Conservation (phyloP, 2,329 filamentous ascomycete species). For the Chaetomiaceae sp. region DNA sequence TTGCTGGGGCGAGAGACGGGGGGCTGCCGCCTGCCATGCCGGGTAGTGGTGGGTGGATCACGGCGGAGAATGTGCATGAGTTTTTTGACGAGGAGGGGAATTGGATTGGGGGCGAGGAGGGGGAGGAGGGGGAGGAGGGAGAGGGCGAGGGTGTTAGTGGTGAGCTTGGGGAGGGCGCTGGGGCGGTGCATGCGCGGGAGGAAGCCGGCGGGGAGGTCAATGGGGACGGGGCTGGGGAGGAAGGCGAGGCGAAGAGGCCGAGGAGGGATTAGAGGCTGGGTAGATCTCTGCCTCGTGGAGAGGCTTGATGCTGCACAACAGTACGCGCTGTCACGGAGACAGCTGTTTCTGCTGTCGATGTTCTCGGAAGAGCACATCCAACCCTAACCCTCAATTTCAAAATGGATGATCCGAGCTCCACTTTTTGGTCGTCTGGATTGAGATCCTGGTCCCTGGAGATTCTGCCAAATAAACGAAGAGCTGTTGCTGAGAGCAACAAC, state of each 20-base stretch:
- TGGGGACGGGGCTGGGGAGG: constrained; percentile 1
- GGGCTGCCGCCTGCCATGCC: constrained; percentile 63
- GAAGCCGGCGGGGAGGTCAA: constrained; percentile 14
- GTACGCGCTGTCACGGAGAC: no score
- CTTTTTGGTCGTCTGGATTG: no score
- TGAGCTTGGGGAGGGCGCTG: constrained; percentile 26
- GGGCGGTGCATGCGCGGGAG: constrained; percentile 20
- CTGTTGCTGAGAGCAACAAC: no score
- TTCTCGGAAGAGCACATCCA: no score
- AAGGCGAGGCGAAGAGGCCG: constrained; percentile 16
- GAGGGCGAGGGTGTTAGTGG: constrained; percentile 39
- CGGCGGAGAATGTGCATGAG: constrained; percentile 81
- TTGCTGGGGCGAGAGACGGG: constrained; percentile 34
- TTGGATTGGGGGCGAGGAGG: constrained; percentile 52
- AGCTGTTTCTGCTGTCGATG: no score
- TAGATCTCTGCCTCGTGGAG: neutral
- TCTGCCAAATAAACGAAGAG: no score
- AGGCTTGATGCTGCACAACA: neutral
- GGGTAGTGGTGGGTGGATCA: constrained; percentile 79
- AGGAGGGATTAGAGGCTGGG: constrained; percentile 15
- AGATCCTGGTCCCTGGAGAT: no score
- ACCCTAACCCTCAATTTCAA: neutral
- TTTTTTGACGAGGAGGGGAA: constrained; percentile 79
- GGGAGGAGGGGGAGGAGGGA: constrained; percentile 37
- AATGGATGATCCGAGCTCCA: no score